Evolutionary conservation across 2,329 filamentous ascomycete species (phyloP).

Genomic region (Diaporthe longicolla): DNA sequence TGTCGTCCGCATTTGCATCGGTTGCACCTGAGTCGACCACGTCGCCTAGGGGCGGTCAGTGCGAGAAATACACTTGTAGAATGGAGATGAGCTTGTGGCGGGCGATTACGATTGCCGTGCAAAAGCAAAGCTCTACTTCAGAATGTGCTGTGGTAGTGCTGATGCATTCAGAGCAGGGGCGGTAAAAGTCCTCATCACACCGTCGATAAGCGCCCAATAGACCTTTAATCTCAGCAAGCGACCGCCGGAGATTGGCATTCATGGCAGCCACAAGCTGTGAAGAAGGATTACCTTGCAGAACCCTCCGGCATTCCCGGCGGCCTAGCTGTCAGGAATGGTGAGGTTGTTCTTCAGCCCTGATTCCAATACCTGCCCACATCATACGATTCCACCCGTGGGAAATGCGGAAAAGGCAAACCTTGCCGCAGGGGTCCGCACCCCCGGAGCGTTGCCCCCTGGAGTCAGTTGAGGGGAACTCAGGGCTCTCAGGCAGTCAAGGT

Average conservation of each 20-base stretch:
- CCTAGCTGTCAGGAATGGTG: slow-evolving; percentile 4
- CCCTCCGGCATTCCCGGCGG: slow-evolving; percentile 16
- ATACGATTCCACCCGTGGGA: slow-evolving; percentile 17
- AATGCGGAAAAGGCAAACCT: slow-evolving; percentile 19
- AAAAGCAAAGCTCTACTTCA: slow-evolving; percentile 4
- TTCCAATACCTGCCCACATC: slow-evolving; percentile 4
- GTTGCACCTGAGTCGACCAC: background rate
- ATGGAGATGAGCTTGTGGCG: background rate
- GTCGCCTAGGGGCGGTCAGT: background rate
- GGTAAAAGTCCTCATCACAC: slow-evolving; percentile 1
- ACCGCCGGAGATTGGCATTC: slow-evolving; percentile 11
- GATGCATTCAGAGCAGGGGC: background rate
- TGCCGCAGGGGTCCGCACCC: slow-evolving; percentile 2
- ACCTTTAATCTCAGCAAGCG: slow-evolving; percentile 17
- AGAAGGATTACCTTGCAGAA: background rate
- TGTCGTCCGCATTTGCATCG: background rate
- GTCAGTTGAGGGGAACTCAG: background rate
- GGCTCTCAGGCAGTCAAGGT: background rate
- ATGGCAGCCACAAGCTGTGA: background rate
- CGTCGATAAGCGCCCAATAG: background rate
- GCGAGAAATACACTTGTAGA: no score
- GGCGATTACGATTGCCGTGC: background rate
- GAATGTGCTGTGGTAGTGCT: background rate
- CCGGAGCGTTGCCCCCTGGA: slow-evolving; percentile 20
- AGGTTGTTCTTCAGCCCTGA: slow-evolving; percentile 17